These are phyloP conservation scores for Inonotus obliquus DNA, from an alignment of 1,284 basidiomycete genomes.

Conservation along the genomic window DNA sequence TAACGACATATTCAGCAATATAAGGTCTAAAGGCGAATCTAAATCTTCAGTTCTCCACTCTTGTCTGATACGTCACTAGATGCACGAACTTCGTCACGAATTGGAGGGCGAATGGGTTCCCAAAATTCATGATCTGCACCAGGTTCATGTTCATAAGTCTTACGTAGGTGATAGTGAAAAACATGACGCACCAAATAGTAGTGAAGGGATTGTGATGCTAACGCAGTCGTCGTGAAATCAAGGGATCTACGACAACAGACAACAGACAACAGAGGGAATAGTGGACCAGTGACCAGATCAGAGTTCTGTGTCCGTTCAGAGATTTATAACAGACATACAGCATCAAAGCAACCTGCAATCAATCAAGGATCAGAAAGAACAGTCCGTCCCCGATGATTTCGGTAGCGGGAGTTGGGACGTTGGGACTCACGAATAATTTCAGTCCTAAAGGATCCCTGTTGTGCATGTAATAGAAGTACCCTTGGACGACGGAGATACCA, in stretches of 20 bases:
- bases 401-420: no score
- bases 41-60: neutral
- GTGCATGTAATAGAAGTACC: constrained; percentile 13
- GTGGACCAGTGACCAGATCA: no score
- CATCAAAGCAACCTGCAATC: constrained; percentile 10
- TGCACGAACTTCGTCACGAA: constrained; percentile 13
- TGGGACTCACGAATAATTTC: constrained; percentile 13
- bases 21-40: no score
- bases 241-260: neutral
- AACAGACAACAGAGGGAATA: neutral
- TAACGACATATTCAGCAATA: constrained; percentile 10
- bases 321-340: neutral
- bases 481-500: constrained; percentile 16
- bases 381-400: no score
- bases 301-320: neutral
- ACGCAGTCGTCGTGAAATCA: constrained; percentile 11
- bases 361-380: no score
- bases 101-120: constrained; percentile 14
- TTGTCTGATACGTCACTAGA: no score
- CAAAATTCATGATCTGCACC: constrained; percentile 12
- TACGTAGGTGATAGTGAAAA: no score
- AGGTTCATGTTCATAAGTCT: neutral
- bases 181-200: constrained; percentile 11
- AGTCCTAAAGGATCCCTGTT: constrained; percentile 9
- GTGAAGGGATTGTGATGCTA: constrained; percentile 10